These are phyloP conservation scores for Coemansia sp. DNA, from an alignment of 192 early-diverging fungal genomes.

Conservation along the genomic window DNA sequence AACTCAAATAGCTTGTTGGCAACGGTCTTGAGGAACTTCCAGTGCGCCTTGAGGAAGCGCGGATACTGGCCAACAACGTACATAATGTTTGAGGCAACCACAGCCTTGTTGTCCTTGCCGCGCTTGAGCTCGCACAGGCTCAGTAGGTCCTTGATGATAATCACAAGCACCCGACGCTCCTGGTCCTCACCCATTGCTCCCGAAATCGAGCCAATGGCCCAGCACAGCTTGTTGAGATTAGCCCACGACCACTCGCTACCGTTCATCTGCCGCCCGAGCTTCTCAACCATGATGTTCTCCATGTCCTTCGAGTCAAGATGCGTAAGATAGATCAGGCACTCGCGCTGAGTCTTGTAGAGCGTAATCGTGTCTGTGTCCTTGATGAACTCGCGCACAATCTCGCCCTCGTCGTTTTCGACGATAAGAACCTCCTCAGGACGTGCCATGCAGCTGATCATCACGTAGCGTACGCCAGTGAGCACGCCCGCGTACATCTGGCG, in stretches of 20 bases:
- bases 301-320: conserved; percentile 85
- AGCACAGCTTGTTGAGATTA: conserved; percentile 97
- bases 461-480: conserved; percentile 80
- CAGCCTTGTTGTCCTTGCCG: conserved; percentile 99
- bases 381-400: conserved; percentile 95
- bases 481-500: conserved; percentile 84
- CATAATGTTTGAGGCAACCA: conserved; percentile 99
- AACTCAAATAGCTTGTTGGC: conserved; percentile 99
- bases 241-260: conserved; percentile 97
- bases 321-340: conserved; percentile 95
- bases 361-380: conserved; percentile 98
- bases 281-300: conserved; percentile 93
- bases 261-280: conserved; percentile 92
- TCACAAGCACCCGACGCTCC: conserved; percentile 96
- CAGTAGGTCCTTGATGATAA: conserved; percentile 97
- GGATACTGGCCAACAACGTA: conserved; percentile 99
- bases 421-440: conserved; percentile 97
- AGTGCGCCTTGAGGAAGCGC: conserved; percentile 99
- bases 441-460: conserved; percentile 99
- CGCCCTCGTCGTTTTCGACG: conserved; percentile 98
- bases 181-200: conserved; percentile 96
- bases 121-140: conserved; percentile 94
- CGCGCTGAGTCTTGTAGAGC: conserved; percentile 97
- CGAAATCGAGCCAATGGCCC: conserved; percentile 98
- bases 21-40: conserved; percentile 99